These are phyloP conservation scores for Fusarium siculi DNA, from an alignment of 2,329 filamentous ascomycete species.

Conservation along the genomic window DNA sequence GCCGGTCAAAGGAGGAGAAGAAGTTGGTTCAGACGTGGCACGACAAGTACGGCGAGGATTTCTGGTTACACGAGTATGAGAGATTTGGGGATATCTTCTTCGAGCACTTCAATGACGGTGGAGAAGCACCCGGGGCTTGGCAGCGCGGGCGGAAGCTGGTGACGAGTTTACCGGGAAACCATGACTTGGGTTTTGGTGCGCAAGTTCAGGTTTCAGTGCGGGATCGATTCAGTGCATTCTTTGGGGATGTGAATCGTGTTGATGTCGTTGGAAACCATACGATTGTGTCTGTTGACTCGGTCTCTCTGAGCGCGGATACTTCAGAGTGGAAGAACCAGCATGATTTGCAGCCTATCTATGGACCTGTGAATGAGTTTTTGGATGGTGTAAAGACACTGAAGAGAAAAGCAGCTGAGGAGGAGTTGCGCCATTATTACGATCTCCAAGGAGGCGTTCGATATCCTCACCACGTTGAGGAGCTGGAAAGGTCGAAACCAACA, in stretches of 20 bases:
- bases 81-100: constrained; percentile 91
- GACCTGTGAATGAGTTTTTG: constrained; percentile 81
- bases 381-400: constrained; percentile 72
- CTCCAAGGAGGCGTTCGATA: constrained; percentile 66
- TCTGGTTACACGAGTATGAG: constrained; percentile 87
- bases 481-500: constrained; percentile 56
- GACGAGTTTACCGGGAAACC: constrained; percentile 89
- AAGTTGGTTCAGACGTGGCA: constrained; percentile 73
- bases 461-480: constrained; percentile 68
- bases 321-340: constrained; percentile 62
- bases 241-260: constrained; percentile 90
- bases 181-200: constrained; percentile 90
- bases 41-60: constrained; percentile 80
- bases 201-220: constrained; percentile 84
- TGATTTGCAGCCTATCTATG: constrained; percentile 73
- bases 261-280: constrained; percentile 95
- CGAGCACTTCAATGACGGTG: constrained; percentile 70
- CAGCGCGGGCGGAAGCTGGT: constrained; percentile 81
- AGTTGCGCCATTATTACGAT: constrained; percentile 73
- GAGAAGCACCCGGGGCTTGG: constrained; percentile 64
- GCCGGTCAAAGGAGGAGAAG: constrained; percentile 62
- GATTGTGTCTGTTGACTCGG: constrained; percentile 89
- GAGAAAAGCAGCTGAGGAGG: constrained; percentile 73
- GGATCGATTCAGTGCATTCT: constrained; percentile 85
- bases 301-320: constrained; percentile 81